A percentile compares a stretch with the other conserved stretches of the same genome.
phyloP scores from a whole-genome alignment of 2,329 filamentous ascomycete species.

The Phialophora macrospora region DNA sequence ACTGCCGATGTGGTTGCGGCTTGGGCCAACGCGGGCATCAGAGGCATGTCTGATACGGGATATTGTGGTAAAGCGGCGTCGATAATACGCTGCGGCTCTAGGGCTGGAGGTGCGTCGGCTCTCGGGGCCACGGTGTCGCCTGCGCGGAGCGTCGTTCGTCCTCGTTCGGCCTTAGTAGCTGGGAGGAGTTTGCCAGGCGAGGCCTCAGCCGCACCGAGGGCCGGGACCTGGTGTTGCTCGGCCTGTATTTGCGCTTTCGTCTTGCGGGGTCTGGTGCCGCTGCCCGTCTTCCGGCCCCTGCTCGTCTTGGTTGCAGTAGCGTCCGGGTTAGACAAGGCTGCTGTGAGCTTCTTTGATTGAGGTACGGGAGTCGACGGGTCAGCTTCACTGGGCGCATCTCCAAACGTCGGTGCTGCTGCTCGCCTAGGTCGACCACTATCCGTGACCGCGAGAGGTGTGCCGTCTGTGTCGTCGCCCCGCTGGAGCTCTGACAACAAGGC shows the following conservation, averaged over 20 bases:
- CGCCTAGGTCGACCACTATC: slow-evolving; percentile 57
- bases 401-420: slow-evolving; percentile 57
- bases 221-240: slow-evolving; percentile 32
- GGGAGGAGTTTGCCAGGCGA: slow-evolving; percentile 27
- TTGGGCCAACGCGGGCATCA: slow-evolving; percentile 11
- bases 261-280: slow-evolving; percentile 35
- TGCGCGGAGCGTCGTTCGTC: slow-evolving; percentile 31
- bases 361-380: slow-evolving; percentile 44
- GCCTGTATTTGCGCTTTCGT: slow-evolving; percentile 40
- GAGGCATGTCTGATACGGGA: slow-evolving; percentile 18
- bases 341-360: slow-evolving; percentile 40
- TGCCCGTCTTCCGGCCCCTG: slow-evolving; percentile 38
- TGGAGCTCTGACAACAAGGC: slow-evolving; percentile 55
- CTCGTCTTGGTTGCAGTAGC: slow-evolving; percentile 37
- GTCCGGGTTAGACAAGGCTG: slow-evolving; percentile 40
- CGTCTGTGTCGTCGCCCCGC: slow-evolving; percentile 52
- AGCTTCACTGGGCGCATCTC: slow-evolving; percentile 41
- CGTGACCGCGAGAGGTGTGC: slow-evolving; percentile 49
- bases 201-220: slow-evolving; percentile 28
- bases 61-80: slow-evolving; percentile 27
- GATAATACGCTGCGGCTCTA: slow-evolving; percentile 23
- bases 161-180: slow-evolving; percentile 25
- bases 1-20: slow-evolving; percentile 40
- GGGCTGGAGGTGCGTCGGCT: slow-evolving; percentile 17
- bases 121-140: slow-evolving; percentile 30